A percentile compares a stretch with the other conserved stretches of the same genome.
These are phyloP conservation scores for Colletotrichum sublineola DNA, from an alignment of 2,329 filamentous ascomycete genomes.

Conservation along the genomic window DNA sequence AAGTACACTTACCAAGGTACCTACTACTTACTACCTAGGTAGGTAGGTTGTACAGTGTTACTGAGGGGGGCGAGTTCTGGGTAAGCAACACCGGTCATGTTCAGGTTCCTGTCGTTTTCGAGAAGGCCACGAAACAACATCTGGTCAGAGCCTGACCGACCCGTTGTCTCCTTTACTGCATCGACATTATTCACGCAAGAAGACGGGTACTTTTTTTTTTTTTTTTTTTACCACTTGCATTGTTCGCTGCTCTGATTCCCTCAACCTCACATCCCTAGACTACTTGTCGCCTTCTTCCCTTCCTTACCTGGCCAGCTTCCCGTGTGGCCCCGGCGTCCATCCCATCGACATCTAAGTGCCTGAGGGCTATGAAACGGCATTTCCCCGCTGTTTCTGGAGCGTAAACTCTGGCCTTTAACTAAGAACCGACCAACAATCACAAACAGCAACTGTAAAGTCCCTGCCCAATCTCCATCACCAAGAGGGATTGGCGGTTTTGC, in stretches of 20 bases:
- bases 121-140: conserved; percentile 40
- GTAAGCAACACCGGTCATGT: background rate
- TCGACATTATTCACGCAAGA: background rate
- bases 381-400: conserved; percentile 37
- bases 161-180: background rate
- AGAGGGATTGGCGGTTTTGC: conserved; percentile 13
- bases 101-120: conserved; percentile 37
- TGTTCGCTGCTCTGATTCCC: background rate
- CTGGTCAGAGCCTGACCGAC: conserved; percentile 11
- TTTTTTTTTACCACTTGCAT: background rate
- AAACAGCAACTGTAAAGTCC: background rate
- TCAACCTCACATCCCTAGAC: background rate
- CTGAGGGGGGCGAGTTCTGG: background rate
- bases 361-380: conserved; percentile 28
- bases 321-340: conserved; percentile 19
- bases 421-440: conserved; percentile 14
- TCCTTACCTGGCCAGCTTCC: background rate
- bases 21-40: too few species aligned
- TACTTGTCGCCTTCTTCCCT: conserved; percentile 8
- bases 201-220: background rate
- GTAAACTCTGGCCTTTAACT: conserved; percentile 34
- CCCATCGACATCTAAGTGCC: conserved; percentile 25
- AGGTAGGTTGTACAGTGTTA: background rate
- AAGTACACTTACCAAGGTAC: too few species aligned
- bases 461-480: conserved; percentile 22